phyloP scores from a whole-genome alignment of 2,329 filamentous ascomycete species.

The Nannizziopsis barbatae region DNA sequence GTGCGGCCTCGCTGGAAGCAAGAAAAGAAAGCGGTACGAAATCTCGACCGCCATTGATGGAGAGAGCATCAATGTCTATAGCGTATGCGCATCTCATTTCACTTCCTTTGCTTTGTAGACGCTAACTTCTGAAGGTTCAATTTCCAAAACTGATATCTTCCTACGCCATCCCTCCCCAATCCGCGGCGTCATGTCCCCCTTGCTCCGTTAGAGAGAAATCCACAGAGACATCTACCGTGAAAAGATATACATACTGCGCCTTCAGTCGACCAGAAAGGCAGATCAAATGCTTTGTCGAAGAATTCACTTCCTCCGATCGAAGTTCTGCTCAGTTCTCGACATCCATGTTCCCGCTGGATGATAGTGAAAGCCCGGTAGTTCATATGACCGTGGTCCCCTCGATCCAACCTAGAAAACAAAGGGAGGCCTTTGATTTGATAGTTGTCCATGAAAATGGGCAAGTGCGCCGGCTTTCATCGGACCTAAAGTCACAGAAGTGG shows the following conservation, averaged over 20 bases:
- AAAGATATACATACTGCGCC: slow-evolving; percentile 48
- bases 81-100: slow-evolving; percentile 33
- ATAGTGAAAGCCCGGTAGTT: slow-evolving; percentile 29
- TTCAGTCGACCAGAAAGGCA: slow-evolving; percentile 40
- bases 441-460: slow-evolving; percentile 36
- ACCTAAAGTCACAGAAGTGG: slow-evolving; percentile 33
- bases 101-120: neutral
- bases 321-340: slow-evolving; percentile 30
- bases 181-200: slow-evolving; percentile 46
- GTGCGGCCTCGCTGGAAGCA: slow-evolving; percentile 43
- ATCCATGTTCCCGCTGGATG: slow-evolving; percentile 29
- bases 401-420: slow-evolving; percentile 18
- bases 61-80: slow-evolving; percentile 52
- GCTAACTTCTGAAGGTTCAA: slow-evolving; percentile 40
- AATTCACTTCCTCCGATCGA: slow-evolving; percentile 26
- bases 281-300: slow-evolving; percentile 46
- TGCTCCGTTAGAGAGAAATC: slow-evolving; percentile 47
- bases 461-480: slow-evolving; percentile 31
- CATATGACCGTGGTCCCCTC: slow-evolving; percentile 32
- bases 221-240: slow-evolving; percentile 32
- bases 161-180: slow-evolving; percentile 51
- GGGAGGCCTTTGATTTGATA: slow-evolving; percentile 31
- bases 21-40: slow-evolving; percentile 53
- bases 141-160: slow-evolving; percentile 50
- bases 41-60: slow-evolving; percentile 50